Conservation (phyloP, 2,329 filamentous ascomycete species). For the Canariomyces notabilis region DNA sequence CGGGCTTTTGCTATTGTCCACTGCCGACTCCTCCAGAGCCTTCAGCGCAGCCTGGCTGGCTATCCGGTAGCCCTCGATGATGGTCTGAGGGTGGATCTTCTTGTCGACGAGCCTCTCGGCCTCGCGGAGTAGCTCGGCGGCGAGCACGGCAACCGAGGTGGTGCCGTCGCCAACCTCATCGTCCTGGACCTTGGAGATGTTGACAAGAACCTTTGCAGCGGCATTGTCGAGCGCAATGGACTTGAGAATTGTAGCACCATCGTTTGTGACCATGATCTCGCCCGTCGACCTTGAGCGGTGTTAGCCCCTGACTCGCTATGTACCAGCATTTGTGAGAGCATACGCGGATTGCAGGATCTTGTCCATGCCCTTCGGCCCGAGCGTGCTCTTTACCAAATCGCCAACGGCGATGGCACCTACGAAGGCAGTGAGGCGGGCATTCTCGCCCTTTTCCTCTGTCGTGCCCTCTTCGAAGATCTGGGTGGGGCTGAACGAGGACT, state of each 20-base stretch:
- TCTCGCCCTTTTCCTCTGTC: constrained; percentile 96
- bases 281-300: constrained; percentile 67
- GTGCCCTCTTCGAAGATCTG: constrained; percentile 98
- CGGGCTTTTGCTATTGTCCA: constrained; percentile 81
- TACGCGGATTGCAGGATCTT: constrained; percentile 96
- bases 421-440: constrained; percentile 96
- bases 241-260: constrained; percentile 97
- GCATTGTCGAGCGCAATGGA: constrained; percentile 98
- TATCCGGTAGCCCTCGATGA: constrained; percentile 98
- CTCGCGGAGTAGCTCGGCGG: constrained; percentile 90
- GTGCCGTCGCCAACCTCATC: constrained; percentile 98
- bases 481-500: constrained; percentile 73
- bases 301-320: constrained; percentile 12
- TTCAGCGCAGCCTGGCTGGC: constrained; percentile 82
- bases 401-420: constrained; percentile 97
- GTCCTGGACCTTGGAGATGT: constrained; percentile 98
- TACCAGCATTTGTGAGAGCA: constrained; percentile 33
- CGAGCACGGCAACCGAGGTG: constrained; percentile 93
- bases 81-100: constrained; percentile 98
- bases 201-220: constrained; percentile 95
- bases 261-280: constrained; percentile 98
- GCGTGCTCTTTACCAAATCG: constrained; percentile 92
- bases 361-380: constrained; percentile 98
- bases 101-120: constrained; percentile 95
- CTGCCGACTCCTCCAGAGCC: constrained; percentile 76